Evolutionary conservation across 805 yeast genomes (phyloP).

Genomic region (Hagleromyces aurorensis): DNA sequence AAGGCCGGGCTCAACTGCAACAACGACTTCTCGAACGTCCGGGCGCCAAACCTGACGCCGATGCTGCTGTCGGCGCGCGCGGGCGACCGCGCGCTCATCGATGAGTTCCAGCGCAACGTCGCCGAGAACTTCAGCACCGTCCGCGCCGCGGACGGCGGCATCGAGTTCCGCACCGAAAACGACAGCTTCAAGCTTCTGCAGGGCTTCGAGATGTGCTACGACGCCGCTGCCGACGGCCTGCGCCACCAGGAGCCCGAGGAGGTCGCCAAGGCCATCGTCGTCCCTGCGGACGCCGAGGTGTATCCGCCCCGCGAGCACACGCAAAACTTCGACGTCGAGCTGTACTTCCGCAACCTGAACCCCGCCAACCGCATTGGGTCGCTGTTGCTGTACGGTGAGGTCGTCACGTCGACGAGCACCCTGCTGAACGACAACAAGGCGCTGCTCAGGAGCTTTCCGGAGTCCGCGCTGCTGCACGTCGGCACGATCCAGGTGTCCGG

Average conservation of each 20-base stretch:
- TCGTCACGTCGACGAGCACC: conserved; percentile 79
- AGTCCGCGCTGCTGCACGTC: conserved; percentile 30
- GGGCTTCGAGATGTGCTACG: conserved; percentile 13
- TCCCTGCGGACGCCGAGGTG: conserved; percentile 34
- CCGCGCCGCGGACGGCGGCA: conserved; percentile 35
- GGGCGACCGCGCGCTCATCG: conserved; percentile 6
- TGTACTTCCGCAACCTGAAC: conserved; percentile 39
- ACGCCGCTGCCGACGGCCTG: conserved; percentile 8
- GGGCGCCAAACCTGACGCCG: conserved; percentile 65
- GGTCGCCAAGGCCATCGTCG: conserved; percentile 44
- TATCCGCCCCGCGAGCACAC: conserved; percentile 48
- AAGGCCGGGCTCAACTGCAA: conserved; percentile 60
- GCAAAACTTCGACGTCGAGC: conserved; percentile 61
- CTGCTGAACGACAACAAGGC: conserved; percentile 66
- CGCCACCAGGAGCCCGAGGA: conserved; percentile 44
- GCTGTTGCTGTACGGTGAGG: conserved; percentile 69
- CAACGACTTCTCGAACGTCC: conserved; percentile 39
- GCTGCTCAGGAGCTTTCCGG: conserved; percentile 43
- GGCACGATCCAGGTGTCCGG: conserved; percentile 88
- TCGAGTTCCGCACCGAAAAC: conserved; percentile 36
- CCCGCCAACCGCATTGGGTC: conserved; percentile 47
- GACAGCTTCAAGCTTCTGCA: conserved; percentile 17
- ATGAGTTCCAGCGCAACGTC: conserved; percentile 13
- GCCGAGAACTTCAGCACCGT: conserved; percentile 13
- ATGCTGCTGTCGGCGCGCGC: conserved; percentile 37